Percentiles rank a stretch among this genome's conserved stretches.
Evolutionary conservation across 2,329 filamentous ascomycete species (phyloP).

Genomic region (Tolypocladium ophioglossoides): DNA sequence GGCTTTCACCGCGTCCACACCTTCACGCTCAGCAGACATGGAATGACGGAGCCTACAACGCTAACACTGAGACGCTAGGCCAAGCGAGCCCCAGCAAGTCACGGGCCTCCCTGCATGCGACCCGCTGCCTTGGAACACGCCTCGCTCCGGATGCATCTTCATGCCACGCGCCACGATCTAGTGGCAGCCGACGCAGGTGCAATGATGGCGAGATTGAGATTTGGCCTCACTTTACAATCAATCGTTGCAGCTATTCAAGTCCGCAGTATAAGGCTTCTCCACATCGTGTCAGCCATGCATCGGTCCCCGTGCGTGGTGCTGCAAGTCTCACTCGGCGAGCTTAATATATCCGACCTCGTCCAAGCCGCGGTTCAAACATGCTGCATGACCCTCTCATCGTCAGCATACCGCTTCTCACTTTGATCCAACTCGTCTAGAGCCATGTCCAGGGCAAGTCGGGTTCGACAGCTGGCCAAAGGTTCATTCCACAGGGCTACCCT

Average conservation of each 20-base stretch:
- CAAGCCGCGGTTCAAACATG: no score
- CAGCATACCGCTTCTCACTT: not conserved
- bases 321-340: no score
- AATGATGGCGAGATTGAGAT: not conserved
- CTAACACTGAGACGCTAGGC: no score
- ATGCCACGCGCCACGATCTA: not conserved
- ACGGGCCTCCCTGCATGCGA: not conserved
- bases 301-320: no score
- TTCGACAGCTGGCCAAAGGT: no score
- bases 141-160: not conserved
- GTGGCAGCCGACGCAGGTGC: not conserved
- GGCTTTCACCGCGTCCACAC: no score
- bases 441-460: no score
- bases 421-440: not conserved
- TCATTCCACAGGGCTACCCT: not conserved
- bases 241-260: no score
- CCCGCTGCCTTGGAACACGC: not conserved
- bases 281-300: no score
- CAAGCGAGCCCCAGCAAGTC: not conserved
- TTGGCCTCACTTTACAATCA: not conserved
- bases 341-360: no score
- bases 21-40: not conserved
- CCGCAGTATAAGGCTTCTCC: no score
- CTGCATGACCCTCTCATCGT: not conserved
- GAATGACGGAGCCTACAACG: not conserved